Evolutionary conservation across 768 basidiomycete genomes (phyloP).

Genomic region (Cubamyces sp.): DNA sequence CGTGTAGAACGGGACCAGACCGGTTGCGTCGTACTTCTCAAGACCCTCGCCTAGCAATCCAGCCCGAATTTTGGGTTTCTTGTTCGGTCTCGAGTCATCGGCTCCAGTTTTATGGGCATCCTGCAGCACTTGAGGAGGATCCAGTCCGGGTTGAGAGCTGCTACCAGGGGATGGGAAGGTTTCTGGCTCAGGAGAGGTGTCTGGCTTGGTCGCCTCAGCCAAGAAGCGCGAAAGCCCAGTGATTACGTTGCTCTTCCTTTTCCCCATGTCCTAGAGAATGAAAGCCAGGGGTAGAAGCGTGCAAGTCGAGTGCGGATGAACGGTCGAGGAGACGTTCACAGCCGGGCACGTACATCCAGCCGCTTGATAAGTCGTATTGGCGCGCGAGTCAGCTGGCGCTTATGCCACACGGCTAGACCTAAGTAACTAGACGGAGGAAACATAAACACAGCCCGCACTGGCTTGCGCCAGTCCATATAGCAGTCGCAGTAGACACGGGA

Average conservation of each 20-base stretch:
- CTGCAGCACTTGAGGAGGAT: not conserved
- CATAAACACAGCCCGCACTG: too few relatives aligned
- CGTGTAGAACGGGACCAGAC: slow-evolving; percentile 74
- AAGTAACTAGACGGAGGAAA: too few relatives aligned
- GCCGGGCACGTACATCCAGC: too few relatives aligned
- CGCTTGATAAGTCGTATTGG: too few relatives aligned
- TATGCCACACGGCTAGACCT: too few relatives aligned
- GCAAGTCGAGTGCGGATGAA: too few relatives aligned
- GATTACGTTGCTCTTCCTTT: slow-evolving; percentile 19
- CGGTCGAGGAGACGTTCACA: too few relatives aligned
- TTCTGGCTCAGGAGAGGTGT: not conserved
- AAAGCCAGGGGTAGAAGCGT: too few relatives aligned
- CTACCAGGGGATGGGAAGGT: not conserved
- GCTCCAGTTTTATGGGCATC: not conserved
- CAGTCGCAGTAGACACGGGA: too few relatives aligned
- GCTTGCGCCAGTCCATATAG: too few relatives aligned
- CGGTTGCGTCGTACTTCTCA: slow-evolving; percentile 66
- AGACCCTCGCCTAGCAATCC: slow-evolving; percentile 35
- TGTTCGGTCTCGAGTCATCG: slow-evolving; percentile 35
- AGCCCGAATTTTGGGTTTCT: slow-evolving; percentile 37
- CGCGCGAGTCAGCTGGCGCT: too few relatives aligned
- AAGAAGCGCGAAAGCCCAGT: slow-evolving; percentile 20
- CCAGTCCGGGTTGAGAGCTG: too few relatives aligned
- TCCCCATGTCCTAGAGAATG: slow-evolving; percentile 13
- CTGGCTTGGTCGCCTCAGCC: slow-evolving; percentile 2